A percentile compares a stretch with the other conserved stretches of the same genome.
These are phyloP conservation scores for Priceomyces medius DNA, from an alignment of 805 yeast species.

Conservation along the genomic window DNA sequence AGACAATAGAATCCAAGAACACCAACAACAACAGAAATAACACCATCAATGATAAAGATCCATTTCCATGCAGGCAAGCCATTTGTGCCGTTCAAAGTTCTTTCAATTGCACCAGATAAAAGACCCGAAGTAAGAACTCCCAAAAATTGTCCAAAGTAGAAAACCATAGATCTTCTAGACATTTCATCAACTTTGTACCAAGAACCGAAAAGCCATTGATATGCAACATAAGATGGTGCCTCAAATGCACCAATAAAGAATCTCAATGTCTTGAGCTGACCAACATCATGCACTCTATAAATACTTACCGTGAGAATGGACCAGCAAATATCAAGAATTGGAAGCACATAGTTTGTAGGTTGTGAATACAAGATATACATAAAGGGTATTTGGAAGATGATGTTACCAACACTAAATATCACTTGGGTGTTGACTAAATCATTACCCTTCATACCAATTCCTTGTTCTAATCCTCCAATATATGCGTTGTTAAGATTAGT, in stretches of 20 bases:
- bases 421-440: conserved; percentile 57
- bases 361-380: conserved; percentile 50
- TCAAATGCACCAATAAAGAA: conserved; percentile 66
- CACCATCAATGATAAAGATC: conserved; percentile 62
- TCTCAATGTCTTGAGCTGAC: conserved; percentile 54
- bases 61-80: conserved; percentile 67
- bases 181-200: conserved; percentile 23
- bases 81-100: conserved; percentile 42
- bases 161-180: conserved; percentile 30
- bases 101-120: conserved; percentile 52
- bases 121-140: conserved; percentile 59
- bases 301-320: conserved; percentile 57
- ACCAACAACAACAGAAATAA: conserved; percentile 55
- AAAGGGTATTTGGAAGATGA: conserved; percentile 60
- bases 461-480: conserved; percentile 58
- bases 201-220: conserved; percentile 47
- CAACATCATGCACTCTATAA: conserved; percentile 45
- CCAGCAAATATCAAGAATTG: conserved; percentile 61
- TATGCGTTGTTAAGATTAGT: conserved; percentile 60
- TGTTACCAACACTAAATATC: conserved; percentile 54
- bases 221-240: conserved; percentile 43
- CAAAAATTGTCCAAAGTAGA: conserved; percentile 56
- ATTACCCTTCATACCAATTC: conserved; percentile 53
- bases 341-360: conserved; percentile 51
- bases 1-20: conserved; percentile 49